A percentile compares a stretch with the other conserved stretches of the same genome.
phyloP scores from a whole-genome alignment of 2,329 filamentous ascomycete genomes.

The Fusarium palustre region DNA sequence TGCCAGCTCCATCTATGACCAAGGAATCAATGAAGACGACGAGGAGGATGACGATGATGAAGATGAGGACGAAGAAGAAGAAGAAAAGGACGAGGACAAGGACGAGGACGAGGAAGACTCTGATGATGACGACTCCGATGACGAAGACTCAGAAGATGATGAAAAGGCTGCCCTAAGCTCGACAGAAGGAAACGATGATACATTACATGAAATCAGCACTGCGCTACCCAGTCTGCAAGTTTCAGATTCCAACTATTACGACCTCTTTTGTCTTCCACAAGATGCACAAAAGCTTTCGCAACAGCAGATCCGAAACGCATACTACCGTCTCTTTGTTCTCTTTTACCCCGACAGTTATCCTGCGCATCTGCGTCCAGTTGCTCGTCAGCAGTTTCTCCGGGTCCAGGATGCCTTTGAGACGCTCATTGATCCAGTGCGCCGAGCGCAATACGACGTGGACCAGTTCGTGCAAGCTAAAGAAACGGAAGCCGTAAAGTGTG shows the following conservation, averaged over 20 bases:
- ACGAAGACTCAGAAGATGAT: slow-evolving; percentile 22
- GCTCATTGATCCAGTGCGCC: slow-evolving; percentile 58
- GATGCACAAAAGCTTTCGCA: slow-evolving; percentile 43
- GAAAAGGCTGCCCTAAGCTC: slow-evolving; percentile 30
- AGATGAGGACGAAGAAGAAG: slow-evolving; percentile 27
- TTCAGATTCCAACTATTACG: slow-evolving; percentile 55
- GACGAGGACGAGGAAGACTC: background rate
- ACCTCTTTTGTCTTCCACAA: slow-evolving; percentile 58
- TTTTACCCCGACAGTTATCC: slow-evolving; percentile 60
- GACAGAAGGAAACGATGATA: slow-evolving; percentile 18
- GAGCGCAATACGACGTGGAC: slow-evolving; percentile 57
- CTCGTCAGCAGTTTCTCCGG: slow-evolving; percentile 56
- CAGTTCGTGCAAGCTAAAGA: slow-evolving; percentile 40
- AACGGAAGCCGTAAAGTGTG: slow-evolving; percentile 31
- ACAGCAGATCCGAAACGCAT: slow-evolving; percentile 58
- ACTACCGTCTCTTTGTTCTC: slow-evolving; percentile 58
- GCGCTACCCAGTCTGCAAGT: background rate
- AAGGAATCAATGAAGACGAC: slow-evolving; percentile 45
- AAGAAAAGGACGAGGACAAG: slow-evolving; percentile 23
- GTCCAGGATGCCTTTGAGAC: slow-evolving; percentile 61
- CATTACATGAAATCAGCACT: background rate
- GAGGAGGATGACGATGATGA: slow-evolving; percentile 17
- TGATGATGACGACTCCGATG: background rate
- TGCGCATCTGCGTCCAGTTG: slow-evolving; percentile 53
- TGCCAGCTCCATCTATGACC: slow-evolving; percentile 57